Base-by-base conservation (phyloP, 164 flowering plant species). In the Macadamia integrifolia region DNA sequence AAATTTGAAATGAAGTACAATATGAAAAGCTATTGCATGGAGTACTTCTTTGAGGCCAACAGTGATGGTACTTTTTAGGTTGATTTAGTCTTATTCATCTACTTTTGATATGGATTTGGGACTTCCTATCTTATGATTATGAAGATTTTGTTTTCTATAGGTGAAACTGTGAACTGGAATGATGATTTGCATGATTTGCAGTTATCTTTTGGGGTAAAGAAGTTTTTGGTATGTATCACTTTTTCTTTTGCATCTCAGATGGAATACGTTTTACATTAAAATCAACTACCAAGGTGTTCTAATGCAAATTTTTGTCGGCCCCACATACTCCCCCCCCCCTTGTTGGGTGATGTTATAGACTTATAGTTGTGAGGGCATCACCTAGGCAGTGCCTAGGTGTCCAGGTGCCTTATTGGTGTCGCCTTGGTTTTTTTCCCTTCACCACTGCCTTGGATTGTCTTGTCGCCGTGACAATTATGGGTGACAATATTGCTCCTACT, bases 191-290 rank as follows among this genome's bases (percentile, higher is more conserved):
- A 92, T 78, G 91, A 87, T 63, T 76, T 92, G 80, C 97, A 95
- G 80, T 78, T 90, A 52, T 87, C 87, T 64, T 92, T 92, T 80
- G 99, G 99, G 49, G 91, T 95, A 32, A 80, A 84, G 67, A 96
- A 90, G 18, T 95, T 95, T 79, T 71, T 95, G 94, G 98, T 92
- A 81, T 60, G 76, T 74, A 64, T 60, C 43, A 59, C 65, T 71
- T 62, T 5, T 9, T 57, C 28, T 66, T 49, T 65, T 55, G 18
- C 55, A 44, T 63, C 28, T 69, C 29, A 17, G 40, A 35, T 35
- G 6, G 40, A 35, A 35, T 35, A 35, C 23, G 23, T 23, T 23
- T 23, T 23, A 23, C 40, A 35, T 35, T 2, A 35, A 35, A 35
- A 35, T 35, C 40, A 35, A 35, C 5, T 35, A 2, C 40, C 40